Percentiles rank a stretch among this genome's conserved stretches.
Evolutionary conservation across 2,329 filamentous ascomycete genomes (phyloP).

Genomic region (Fusarium albidum): DNA sequence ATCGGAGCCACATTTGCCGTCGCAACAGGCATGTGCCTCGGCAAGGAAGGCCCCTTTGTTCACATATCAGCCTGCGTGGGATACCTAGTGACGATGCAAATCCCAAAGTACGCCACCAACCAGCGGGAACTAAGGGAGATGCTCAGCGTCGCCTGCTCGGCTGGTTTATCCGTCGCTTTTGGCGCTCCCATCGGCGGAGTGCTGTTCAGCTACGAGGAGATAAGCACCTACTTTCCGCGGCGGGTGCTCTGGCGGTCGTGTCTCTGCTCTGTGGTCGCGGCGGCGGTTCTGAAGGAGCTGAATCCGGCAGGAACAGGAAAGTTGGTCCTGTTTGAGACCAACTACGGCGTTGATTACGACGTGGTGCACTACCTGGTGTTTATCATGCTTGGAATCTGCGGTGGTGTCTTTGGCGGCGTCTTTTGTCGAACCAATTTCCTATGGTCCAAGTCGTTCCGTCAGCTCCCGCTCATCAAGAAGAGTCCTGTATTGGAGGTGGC

Average conservation of each 20-base stretch:
- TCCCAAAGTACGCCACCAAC: constrained; percentile 21
- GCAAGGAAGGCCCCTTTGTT: constrained; percentile 27
- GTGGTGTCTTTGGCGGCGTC: constrained; percentile 15
- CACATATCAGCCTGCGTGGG: constrained; percentile 29
- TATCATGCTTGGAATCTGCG: constrained; percentile 18
- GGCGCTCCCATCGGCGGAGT: constrained; percentile 26
- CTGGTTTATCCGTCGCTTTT: constrained; percentile 21
- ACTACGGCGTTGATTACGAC: constrained; percentile 28
- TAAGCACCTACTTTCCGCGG: constrained; percentile 29
- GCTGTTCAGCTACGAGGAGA: constrained; percentile 30
- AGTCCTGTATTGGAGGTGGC: constrained; percentile 22
- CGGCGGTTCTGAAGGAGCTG: constrained; percentile 21
- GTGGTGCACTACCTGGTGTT: constrained; percentile 21
- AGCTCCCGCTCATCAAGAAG: constrained; percentile 10
- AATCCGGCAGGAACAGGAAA: constrained; percentile 25
- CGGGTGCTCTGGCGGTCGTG: constrained; percentile 21
- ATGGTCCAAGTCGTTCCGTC: constrained; percentile 24
- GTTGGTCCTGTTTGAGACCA: constrained; percentile 26
- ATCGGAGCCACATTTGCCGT: constrained; percentile 25
- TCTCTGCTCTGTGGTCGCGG: constrained; percentile 23
- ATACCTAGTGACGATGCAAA: constrained; percentile 9
- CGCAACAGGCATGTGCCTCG: constrained; percentile 27
- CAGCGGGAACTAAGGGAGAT: constrained; percentile 23
- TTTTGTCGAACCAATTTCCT: constrained; percentile 23
- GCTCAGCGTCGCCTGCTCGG: constrained; percentile 25